Conservation (phyloP, 1,284 basidiomycete genomes). For the Cystobasidium pallidum region DNA sequence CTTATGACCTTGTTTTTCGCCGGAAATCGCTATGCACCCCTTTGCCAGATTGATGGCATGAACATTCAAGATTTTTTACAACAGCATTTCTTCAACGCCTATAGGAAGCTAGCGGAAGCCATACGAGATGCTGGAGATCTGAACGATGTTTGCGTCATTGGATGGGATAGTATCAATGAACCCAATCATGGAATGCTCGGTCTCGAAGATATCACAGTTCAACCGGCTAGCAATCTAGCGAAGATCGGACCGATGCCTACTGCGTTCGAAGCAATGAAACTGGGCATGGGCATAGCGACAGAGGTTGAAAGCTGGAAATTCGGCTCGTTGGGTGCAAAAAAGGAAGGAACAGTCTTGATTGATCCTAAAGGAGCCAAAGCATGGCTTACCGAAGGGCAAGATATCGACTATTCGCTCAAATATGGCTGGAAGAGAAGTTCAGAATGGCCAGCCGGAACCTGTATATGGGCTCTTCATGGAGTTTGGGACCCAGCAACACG, state of each 20-base stretch:
- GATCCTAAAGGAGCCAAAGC: conserved; percentile 60
- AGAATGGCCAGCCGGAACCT: conserved; percentile 80
- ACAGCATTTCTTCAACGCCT: conserved; percentile 78
- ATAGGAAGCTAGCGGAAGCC: conserved; percentile 72
- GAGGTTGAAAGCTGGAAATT: conserved; percentile 86
- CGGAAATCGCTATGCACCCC: conserved; percentile 83
- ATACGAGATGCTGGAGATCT: conserved; percentile 73
- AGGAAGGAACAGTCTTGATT: conserved; percentile 74
- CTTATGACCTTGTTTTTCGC: conserved; percentile 94
- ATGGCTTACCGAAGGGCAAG: conserved; percentile 49
- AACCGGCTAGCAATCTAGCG: conserved; percentile 59
- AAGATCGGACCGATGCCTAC: conserved; percentile 78
- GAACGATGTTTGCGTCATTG: conserved; percentile 83
- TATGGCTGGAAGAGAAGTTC: conserved; percentile 82
- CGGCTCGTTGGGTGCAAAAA: conserved; percentile 74
- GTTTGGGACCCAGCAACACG: conserved; percentile 81
- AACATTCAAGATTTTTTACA: conserved; percentile 97
- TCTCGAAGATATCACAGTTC: conserved; percentile 63
- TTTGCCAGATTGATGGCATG: conserved; percentile 83
- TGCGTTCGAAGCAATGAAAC: conserved; percentile 76
- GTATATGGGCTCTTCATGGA: conserved; percentile 87
- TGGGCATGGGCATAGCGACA: conserved; percentile 85
- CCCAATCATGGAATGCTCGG: conserved; percentile 86
- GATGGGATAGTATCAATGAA: conserved; percentile 97
- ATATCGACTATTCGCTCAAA: conserved; percentile 50